Evolutionary conservation across 1,284 basidiomycete species (phyloP).

Genomic region (Cerrena zonata): DNA sequence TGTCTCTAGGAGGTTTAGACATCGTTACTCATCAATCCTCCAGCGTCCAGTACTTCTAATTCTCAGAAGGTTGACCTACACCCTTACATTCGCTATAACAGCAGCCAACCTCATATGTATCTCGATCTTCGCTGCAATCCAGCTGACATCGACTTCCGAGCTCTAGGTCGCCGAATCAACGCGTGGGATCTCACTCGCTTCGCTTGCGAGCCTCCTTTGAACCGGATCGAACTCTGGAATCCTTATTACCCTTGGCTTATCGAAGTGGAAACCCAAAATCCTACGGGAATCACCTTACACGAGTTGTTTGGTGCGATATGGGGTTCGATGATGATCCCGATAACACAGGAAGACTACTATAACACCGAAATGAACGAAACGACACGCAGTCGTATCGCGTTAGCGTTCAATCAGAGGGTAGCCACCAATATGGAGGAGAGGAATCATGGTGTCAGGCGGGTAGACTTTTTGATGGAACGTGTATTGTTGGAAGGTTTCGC

Average conservation of each 20-base stretch:
- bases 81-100: conserved; percentile 31
- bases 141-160: conserved; percentile 36
- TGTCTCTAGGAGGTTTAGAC: conserved; percentile 1
- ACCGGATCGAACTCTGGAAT: conserved; percentile 45
- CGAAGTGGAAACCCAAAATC: conserved; percentile 38
- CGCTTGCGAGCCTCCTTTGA: conserved; percentile 40
- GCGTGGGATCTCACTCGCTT: conserved; percentile 38
- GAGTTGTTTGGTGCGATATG: conserved; percentile 44
- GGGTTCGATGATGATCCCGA: conserved; percentile 21
- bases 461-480: conserved; percentile 30
- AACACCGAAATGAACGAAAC: conserved; percentile 28
- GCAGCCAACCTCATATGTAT: conserved; percentile 23
- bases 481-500: conserved; percentile 25
- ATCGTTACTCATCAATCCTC: background rate
- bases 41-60: conserved; percentile 5
- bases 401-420: conserved; percentile 22
- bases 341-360: conserved; percentile 25
- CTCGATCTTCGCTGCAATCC: conserved; percentile 34
- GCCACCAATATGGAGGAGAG: conserved; percentile 18
- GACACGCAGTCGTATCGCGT: conserved; percentile 19
- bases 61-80: conserved; percentile 25
- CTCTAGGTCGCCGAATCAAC: conserved; percentile 29
- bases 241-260: conserved; percentile 54
- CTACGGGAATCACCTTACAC: conserved; percentile 48
- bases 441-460: conserved; percentile 22